Evolutionary conservation across 1,139 yeast species (phyloP).

Genomic region (Kodamaea plutei): DNA sequence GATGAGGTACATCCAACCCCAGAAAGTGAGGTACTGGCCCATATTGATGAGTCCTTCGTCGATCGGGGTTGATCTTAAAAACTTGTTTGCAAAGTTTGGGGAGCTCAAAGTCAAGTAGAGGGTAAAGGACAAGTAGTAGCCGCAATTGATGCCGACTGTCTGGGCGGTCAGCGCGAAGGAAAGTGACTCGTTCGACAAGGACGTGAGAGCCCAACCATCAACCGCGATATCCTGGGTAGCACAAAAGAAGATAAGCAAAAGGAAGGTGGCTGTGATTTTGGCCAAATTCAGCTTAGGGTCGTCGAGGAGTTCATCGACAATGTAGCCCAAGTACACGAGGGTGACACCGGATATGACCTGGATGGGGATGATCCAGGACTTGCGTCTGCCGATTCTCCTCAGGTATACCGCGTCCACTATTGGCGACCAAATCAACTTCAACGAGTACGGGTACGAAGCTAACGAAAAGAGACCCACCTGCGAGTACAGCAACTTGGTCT

Average conservation of each 20-base stretch:
- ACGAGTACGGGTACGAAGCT: conserved; percentile 92
- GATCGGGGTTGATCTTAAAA: conserved; percentile 57
- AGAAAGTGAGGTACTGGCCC: conserved; percentile 68
- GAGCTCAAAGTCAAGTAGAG: conserved; percentile 88
- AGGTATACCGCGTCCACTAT: conserved; percentile 84
- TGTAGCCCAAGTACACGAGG: conserved; percentile 57
- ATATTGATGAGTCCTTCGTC: conserved; percentile 67
- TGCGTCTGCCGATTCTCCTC: conserved; percentile 68
- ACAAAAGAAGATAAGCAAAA: conserved; percentile 75
- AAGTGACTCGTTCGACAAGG: conserved; percentile 70
- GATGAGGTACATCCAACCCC: conserved; percentile 70
- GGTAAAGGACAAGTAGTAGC: conserved; percentile 88
- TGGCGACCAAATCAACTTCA: conserved; percentile 93
- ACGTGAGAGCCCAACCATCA: conserved; percentile 97
- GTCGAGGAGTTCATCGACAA: conserved; percentile 53
- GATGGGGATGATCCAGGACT: conserved; percentile 93
- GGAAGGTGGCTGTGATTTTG: conserved; percentile 60
- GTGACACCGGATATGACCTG: conserved; percentile 74
- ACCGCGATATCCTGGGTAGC: conserved; percentile 99
- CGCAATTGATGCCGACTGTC: conserved; percentile 89
- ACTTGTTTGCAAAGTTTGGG: conserved; percentile 87
- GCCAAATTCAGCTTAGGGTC: conserved; percentile 53
- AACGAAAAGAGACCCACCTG: conserved; percentile 88
- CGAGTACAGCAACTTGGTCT: conserved; percentile 77
- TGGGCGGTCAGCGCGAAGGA: conserved; percentile 98